Evolutionary conservation across 2,329 filamentous ascomycete genomes (phyloP), one percentile per base, ranked within the genome.

Genomic region (Hypoxylon sp.): DNA sequence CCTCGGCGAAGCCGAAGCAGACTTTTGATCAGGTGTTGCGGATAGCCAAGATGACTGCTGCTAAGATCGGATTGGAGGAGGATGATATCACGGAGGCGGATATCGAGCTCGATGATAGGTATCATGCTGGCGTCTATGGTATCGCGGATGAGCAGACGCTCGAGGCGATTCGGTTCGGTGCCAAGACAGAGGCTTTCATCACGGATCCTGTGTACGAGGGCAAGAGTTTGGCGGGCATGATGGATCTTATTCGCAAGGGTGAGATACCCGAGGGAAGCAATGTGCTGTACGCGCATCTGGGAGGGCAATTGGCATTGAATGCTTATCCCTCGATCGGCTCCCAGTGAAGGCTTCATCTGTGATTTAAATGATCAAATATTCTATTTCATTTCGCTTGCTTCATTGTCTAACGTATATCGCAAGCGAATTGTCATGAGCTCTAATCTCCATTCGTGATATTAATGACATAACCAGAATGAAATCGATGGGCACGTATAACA

Each of bases 131-230:
- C 6, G 79, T 84, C 5, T 92, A 93, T 75, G 91, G 90, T 1
- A 83, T 91, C 61, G 88, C 90, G 0, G 88, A 91, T 69, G 79
- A 87, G 75, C 80, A 81, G 71, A 93, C 90, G 1, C 83, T 90
- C 52, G 88, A 88, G 30, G 90, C 90, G 0, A 92, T 93, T 74
- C 85, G 85, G 76, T 88, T 91, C 73, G 88, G 87, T 4, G 90
- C 90, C 0, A 77, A 81, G 63, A 91, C 87, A 0, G 91, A 93
- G 79, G 90, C 86, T 0, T 89, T 93, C 71, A 90, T 93, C 67
- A 92, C 90, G 0, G 90, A 93, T 74, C 90, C 90, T 0, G 90
- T 93, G 1, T 93, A 93, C 73, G 90, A 92, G 78, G 91, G 91
- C 0, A 93, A 93, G 84, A 91, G 87, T 70, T 79, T 93, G 76